Evolutionary conservation across 208 protist species (phyloP).

Genomic region (Acanthamoeba pearcei): DNA sequence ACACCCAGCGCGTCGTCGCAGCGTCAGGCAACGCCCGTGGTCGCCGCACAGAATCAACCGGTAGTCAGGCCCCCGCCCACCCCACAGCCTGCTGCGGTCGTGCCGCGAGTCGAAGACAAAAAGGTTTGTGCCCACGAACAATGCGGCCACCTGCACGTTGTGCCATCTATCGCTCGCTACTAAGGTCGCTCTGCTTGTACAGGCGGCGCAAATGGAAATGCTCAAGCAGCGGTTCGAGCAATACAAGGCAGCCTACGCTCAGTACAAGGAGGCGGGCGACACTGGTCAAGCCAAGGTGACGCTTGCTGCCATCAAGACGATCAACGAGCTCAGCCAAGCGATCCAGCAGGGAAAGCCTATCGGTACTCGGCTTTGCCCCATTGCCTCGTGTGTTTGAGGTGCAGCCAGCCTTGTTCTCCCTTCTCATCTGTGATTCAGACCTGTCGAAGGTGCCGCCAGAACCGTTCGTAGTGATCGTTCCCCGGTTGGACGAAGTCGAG

Average conservation of each 20-base stretch:
- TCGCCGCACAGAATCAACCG: constrained; percentile 33
- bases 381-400: background rate
- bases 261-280: constrained; percentile 35
- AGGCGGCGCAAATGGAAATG: background rate
- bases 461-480: constrained; percentile 5
- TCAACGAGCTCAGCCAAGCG: constrained; percentile 12
- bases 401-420: background rate
- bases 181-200: background rate
- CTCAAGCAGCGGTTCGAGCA: constrained; percentile 18
- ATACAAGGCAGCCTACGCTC: constrained; percentile 22
- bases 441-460: constrained; percentile 8
- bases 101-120: background rate
- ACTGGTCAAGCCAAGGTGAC: constrained; percentile 5
- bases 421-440: background rate
- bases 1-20: background rate
- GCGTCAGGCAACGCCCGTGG: background rate
- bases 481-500: background rate
- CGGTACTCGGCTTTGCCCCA: background rate
- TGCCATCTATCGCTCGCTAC: background rate
- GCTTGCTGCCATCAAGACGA: background rate
- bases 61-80: background rate
- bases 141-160: no score
- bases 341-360: constrained; percentile 20
- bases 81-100: background rate
- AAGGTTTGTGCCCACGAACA: background rate